phyloP scores from a whole-genome alignment of 2,329 filamentous ascomycete genomes.

The Pseudogymnoascus sp. region DNA sequence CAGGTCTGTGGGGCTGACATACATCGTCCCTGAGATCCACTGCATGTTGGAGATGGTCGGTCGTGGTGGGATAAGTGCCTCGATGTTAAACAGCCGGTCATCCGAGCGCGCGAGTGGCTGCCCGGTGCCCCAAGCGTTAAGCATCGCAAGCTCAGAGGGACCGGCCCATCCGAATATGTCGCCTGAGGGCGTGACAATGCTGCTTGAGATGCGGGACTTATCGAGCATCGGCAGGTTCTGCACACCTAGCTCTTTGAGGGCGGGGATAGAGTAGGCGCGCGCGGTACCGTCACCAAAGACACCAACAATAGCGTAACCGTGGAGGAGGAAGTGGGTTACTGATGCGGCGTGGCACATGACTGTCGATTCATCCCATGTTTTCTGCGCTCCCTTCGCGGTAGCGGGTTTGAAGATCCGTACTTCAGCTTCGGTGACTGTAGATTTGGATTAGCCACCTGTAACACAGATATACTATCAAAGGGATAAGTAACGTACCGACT shows the following conservation, averaged over 20 bases:
- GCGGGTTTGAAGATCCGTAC: constrained; percentile 85
- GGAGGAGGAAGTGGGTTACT: constrained; percentile 64
- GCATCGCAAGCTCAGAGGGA: constrained; percentile 72
- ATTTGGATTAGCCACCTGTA: constrained; percentile 8
- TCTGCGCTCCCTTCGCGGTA: constrained; percentile 80
- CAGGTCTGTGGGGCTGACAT: constrained; percentile 77
- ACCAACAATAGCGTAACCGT: constrained; percentile 71
- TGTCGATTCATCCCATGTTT: constrained; percentile 66
- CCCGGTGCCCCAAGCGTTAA: constrained; percentile 79
- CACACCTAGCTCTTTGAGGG: constrained; percentile 72
- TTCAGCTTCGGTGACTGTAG: constrained; percentile 52
- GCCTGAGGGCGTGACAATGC: constrained; percentile 66
- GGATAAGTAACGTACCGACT: constrained; percentile 44
- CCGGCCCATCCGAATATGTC: constrained; percentile 84
- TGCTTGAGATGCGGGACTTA: constrained; percentile 57
- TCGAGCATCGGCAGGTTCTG: constrained; percentile 64
- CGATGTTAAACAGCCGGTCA: constrained; percentile 74
- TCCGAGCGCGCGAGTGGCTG: constrained; percentile 50
- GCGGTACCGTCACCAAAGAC: constrained; percentile 76
- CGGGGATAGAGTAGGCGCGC: constrained; percentile 79
- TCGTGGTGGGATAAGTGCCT: constrained; percentile 63
- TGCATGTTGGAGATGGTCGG: constrained; percentile 93
- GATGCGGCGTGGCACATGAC: constrained; percentile 70
- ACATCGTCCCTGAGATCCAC: constrained; percentile 93
- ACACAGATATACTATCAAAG: neutral